Conservation (phyloP, 2,329 filamentous ascomycete species). For the Curvularia lunata region DNA sequence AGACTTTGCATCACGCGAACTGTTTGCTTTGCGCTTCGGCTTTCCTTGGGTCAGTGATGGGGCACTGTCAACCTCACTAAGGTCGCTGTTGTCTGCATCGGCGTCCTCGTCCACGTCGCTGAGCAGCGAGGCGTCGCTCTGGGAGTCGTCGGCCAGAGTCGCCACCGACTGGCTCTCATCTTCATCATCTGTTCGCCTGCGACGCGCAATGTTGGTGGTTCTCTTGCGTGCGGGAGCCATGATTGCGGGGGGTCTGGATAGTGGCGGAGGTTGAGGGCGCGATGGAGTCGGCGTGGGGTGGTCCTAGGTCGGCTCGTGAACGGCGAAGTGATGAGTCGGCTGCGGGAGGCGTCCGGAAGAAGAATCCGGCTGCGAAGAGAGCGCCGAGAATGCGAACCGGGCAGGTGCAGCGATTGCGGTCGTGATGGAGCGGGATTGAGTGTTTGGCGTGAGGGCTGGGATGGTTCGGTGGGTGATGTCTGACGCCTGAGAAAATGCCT, state of each 20-base stretch:
- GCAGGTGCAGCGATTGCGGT: conserved; percentile 32
- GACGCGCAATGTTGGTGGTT: conserved; percentile 45
- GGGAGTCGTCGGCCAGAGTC: conserved; percentile 65
- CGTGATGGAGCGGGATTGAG: conserved; percentile 35
- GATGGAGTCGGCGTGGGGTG: conserved; percentile 29
- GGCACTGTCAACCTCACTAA: conserved; percentile 58
- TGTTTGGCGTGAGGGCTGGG: conserved; percentile 27
- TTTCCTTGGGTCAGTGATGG: conserved; percentile 46
- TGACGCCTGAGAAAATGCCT: conserved; percentile 48
- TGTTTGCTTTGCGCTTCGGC: conserved; percentile 48
- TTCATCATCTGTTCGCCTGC: conserved; percentile 50
- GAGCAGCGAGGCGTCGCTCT: conserved; percentile 66
- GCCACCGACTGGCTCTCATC: conserved; percentile 51
- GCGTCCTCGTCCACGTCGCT: conserved; percentile 65
- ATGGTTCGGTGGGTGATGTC: conserved; percentile 33
- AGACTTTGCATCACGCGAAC: conserved; percentile 42
- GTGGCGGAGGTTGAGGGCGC: conserved; percentile 20
- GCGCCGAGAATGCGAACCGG: conserved; percentile 24
- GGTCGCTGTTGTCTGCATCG: conserved; percentile 65
- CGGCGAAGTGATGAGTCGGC: conserved; percentile 29
- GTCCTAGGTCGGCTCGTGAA: conserved; percentile 30
- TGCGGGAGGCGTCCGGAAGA: conserved; percentile 30
- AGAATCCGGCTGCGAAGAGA: conserved; percentile 19
- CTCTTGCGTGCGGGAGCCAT: conserved; percentile 49
- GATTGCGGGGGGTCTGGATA: conserved; percentile 26